phyloP scores from a whole-genome alignment of 1,284 basidiomycete species.

The Xerocomus nothofagi region DNA sequence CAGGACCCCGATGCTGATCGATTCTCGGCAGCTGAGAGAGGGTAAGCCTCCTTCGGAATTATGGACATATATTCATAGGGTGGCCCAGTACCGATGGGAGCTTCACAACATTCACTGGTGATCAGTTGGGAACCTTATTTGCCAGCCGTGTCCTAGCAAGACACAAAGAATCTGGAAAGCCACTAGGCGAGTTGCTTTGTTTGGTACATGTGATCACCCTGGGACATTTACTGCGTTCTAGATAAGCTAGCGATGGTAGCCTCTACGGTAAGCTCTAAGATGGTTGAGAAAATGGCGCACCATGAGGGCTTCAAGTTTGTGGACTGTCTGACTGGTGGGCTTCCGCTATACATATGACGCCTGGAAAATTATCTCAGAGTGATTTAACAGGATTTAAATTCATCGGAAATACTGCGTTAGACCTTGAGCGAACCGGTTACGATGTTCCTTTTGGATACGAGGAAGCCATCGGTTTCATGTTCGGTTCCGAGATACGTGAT shows the following conservation, averaged over 20 bases:
- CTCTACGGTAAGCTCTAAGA: conserved; percentile 85
- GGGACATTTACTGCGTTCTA: conserved; percentile 21
- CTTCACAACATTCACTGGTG: conserved; percentile 80
- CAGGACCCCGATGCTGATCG: conserved; percentile 87
- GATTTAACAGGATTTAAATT: conserved; percentile 69
- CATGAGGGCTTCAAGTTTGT: conserved; percentile 78
- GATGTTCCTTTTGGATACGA: conserved; percentile 83
- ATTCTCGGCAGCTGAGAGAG: conserved; percentile 77
- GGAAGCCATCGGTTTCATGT: conserved; percentile 88
- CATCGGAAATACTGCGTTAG: conserved; percentile 78
- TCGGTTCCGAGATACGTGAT: conserved; percentile 72
- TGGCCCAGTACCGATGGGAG: conserved; percentile 46
- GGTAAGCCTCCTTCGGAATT: conserved; percentile 38
- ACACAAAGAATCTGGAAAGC: conserved; percentile 61
- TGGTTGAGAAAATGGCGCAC: conserved; percentile 75
- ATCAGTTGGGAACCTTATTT: conserved; percentile 79
- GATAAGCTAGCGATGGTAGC: conserved; percentile 79
- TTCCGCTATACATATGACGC: not conserved
- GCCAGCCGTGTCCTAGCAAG: conserved; percentile 59
- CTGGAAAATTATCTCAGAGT: not conserved
- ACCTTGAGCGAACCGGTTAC: conserved; percentile 63
- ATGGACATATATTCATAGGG: not conserved
- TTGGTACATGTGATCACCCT: not conserved
- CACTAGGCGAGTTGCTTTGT: conserved; percentile 40
- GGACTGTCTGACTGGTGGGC: conserved; percentile 77